Evolutionary conservation across 208 protist species (phyloP).

Genomic region (Trypanosoma theileri): DNA sequence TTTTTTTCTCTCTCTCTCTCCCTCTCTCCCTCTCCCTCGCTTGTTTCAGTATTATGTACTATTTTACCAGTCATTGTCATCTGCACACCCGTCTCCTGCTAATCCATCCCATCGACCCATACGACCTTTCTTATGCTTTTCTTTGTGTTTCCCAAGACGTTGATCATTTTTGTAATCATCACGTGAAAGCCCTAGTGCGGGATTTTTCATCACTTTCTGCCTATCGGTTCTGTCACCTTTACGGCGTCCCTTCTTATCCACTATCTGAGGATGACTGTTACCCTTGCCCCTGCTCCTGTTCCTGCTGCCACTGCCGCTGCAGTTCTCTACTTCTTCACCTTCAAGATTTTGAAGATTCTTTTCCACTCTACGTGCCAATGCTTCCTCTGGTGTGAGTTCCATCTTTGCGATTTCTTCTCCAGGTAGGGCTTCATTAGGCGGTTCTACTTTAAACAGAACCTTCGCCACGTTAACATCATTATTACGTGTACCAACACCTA

Average conservation of each 20-base stretch:
- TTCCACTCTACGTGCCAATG: slow-evolving; percentile 33
- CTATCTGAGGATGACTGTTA: too few relatives aligned
- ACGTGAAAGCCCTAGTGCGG: slow-evolving; percentile 30
- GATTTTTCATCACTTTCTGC: slow-evolving; percentile 17
- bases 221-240: too few relatives aligned
- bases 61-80: neutral
- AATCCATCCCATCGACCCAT: slow-evolving; percentile 45
- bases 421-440: slow-evolving; percentile 46
- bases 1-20: neutral
- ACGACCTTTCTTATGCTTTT: slow-evolving; percentile 76
- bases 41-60: too few relatives aligned
- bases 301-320: too few relatives aligned
- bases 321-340: slow-evolving; percentile 19
- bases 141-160: slow-evolving; percentile 47
- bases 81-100: slow-evolving; percentile 4
- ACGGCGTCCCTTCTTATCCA: too few relatives aligned
- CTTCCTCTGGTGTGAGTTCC: slow-evolving; percentile 58
- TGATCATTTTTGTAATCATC: slow-evolving; percentile 62
- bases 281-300: too few relatives aligned
- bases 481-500: slow-evolving; percentile 46
- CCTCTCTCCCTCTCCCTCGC: too few relatives aligned
- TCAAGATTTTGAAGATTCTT: slow-evolving; percentile 44
- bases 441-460: slow-evolving; percentile 46
- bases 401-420: slow-evolving; percentile 44
- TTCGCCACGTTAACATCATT: slow-evolving; percentile 60